Base-by-base conservation (phyloP, 257 asterid species). In the Nemophila menziesii region DNA sequence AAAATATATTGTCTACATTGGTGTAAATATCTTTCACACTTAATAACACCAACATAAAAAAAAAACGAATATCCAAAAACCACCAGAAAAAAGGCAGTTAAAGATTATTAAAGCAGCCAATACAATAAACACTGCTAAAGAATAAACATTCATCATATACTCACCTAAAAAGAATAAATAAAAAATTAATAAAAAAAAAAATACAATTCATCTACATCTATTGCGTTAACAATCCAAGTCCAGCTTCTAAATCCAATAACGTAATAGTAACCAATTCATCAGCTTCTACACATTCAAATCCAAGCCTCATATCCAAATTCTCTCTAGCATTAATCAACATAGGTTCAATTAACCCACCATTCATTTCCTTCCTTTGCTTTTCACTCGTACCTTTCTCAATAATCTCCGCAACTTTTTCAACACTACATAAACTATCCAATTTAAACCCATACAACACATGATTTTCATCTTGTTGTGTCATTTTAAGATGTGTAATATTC, bases 251-350 rank as follows among this genome's bases (percentile, higher is more conserved):
- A 68, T 89, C 98, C 64, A 71, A 78, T 20, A 58, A 54, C 6
- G 92, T 77, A 44, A 89, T 77, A 0, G 95, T 79, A 12, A 76
- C 72, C 49, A 89, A 63, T 52, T 78, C 67, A 18, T 84, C 86
- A 6, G 70, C 36, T 24, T 80, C 92, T 43, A 72, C 51, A 50
- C 93, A 80, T 12, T 84, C 92, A 45, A 78, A 72, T 67, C 56
- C 66, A 46, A 72, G 69, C 77, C 95, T 80, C 64, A 74, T 44
- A 58, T 89, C 98, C 75, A 89, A 55, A 64, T 62, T 63, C 57
- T 84, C 98, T 64, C 93, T 64, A 2, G 92, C 93, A 47, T 78
- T 89, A 21, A 78, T 83, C 3, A 87, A 69, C 89, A 78, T 61
- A 4, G 87, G 95, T 52, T 75, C 83, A 1, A 84, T 40, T 46